phyloP scores from a whole-genome alignment of 768 basidiomycete genomes.

The Rhodotorula kratochvilovae region DNA sequence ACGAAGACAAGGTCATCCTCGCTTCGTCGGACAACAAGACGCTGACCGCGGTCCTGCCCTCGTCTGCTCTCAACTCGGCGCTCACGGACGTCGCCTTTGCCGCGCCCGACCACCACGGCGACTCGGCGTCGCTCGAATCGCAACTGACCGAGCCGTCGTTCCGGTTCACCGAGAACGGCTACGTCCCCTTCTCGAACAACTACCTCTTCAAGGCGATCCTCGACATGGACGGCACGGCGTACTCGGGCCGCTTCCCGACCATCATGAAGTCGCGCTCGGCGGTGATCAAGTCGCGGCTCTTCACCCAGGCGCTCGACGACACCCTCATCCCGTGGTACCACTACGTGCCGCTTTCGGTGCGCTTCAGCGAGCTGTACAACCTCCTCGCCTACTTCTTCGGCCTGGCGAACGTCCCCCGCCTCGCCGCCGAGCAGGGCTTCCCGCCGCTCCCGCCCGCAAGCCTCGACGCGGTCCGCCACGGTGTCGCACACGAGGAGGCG shows the following conservation, averaged over 20 bases:
- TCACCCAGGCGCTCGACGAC: conserved; percentile 10
- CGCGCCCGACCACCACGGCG: conserved; percentile 13
- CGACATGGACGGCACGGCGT: conserved; percentile 26
- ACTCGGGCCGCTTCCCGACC: conserved; percentile 21
- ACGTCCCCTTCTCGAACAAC: conserved; percentile 10
- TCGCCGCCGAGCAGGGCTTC: background rate
- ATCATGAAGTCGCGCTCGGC: conserved; percentile 5
- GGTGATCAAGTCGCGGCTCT: conserved; percentile 5
- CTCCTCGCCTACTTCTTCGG: conserved; percentile 27
- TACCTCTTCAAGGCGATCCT: conserved; percentile 13
- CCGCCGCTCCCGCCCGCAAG: background rate
- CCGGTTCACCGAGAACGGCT: conserved; percentile 1
- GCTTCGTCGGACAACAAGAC: background rate
- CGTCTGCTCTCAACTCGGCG: conserved; percentile 2
- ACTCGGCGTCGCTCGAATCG: background rate
- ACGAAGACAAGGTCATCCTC: conserved; percentile 13
- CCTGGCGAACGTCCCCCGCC: background rate
- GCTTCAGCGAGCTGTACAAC: conserved; percentile 6
- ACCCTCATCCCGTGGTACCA: conserved; percentile 20
- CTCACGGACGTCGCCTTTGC: conserved; percentile 16
- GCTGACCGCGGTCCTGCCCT: background rate
- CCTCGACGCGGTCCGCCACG: background rate
- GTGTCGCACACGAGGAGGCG: conserved; percentile 5
- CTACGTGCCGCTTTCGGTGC: conserved; percentile 12
- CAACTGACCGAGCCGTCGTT: conserved; percentile 18